These are phyloP conservation scores for Aquilaria yunnanensis DNA, from an alignment of 345 rosid genomes.

Conservation along the genomic window DNA sequence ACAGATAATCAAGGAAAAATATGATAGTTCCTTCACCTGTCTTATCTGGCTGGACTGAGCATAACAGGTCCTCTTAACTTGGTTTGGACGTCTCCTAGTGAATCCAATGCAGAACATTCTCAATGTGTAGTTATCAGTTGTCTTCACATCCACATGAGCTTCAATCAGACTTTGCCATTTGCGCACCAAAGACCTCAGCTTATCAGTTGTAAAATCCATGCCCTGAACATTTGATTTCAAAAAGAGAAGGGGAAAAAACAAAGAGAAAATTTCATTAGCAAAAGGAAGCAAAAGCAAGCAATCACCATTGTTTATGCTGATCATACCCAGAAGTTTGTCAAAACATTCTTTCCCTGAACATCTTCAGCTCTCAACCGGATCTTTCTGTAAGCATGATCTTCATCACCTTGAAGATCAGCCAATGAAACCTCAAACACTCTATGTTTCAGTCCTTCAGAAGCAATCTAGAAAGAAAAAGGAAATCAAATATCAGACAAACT, in stretches of 20 bases:
- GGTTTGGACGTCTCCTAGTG: constrained; percentile 90
- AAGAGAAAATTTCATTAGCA: not conserved
- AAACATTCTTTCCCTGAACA: constrained; percentile 82
- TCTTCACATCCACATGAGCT: constrained; percentile 94
- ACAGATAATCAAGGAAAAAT: not conserved
- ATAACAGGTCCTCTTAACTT: constrained; percentile 89
- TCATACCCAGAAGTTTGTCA: constrained; percentile 94
- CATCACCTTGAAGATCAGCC: constrained; percentile 84
- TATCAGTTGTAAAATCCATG: constrained; percentile 91
- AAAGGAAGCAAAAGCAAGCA: not conserved
- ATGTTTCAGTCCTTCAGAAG: constrained; percentile 94
- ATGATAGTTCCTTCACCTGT: constrained; percentile 33
- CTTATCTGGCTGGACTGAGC: constrained; percentile 94
- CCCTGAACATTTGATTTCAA: constrained; percentile 42
- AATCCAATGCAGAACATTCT: constrained; percentile 95
- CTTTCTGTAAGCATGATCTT: constrained; percentile 85
- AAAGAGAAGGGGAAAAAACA: not conserved
- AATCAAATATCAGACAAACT: not conserved
- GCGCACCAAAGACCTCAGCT: constrained; percentile 87
- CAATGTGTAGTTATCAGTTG: constrained; percentile 76
- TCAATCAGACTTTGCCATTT: constrained; percentile 96
- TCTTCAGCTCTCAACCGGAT: constrained; percentile 94
- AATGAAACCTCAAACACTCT: constrained; percentile 85
- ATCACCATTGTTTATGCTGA: not conserved
- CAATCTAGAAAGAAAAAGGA: constrained; percentile 45